Conservation (phyloP, 2,329 filamentous ascomycete genomes). For the Chaetomiaceae sp. region DNA sequence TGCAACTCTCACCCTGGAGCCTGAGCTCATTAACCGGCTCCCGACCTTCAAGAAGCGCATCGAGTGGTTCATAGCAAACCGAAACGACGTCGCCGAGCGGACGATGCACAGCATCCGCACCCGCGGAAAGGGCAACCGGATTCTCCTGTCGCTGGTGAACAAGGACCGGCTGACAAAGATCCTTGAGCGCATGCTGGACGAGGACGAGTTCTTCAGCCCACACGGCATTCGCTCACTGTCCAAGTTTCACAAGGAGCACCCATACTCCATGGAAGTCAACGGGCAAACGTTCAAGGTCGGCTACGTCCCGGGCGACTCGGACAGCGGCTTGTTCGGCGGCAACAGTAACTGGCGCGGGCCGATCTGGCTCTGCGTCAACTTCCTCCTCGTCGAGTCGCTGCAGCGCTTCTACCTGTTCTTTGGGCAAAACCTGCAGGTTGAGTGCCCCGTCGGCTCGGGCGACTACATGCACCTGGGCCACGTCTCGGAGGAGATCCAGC, state of each 20-base stretch:
- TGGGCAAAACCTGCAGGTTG: conserved; percentile 77
- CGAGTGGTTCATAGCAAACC: conserved; percentile 90
- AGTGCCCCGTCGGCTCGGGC: conserved; percentile 89
- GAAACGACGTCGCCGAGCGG: conserved; percentile 77
- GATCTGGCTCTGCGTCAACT: conserved; percentile 95
- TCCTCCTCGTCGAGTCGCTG: conserved; percentile 87
- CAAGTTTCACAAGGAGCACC: conserved; percentile 82
- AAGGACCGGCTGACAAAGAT: conserved; percentile 89
- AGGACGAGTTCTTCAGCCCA: conserved; percentile 85
- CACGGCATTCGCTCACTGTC: conserved; percentile 89
- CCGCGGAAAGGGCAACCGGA: conserved; percentile 81
- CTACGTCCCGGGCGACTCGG: conserved; percentile 92
- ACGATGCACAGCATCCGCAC: conserved; percentile 92
- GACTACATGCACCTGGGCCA: conserved; percentile 94
- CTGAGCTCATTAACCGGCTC: conserved; percentile 85
- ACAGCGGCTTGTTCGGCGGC: conserved; percentile 89
- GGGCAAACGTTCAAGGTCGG: conserved; percentile 80
- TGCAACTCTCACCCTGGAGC: conserved; percentile 85
- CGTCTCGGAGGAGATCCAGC: conserved; percentile 90
- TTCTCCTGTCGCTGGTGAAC: conserved; percentile 84
- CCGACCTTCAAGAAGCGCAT: conserved; percentile 89
- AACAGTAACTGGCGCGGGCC: conserved; percentile 98
- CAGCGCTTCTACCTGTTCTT: conserved; percentile 96
- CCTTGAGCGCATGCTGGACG: conserved; percentile 83
- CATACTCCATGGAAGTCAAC: conserved; percentile 93